Base-by-base conservation (phyloP, 176 grass and related monocot genomes). In the Rhipidocladum racemiflorum region DNA sequence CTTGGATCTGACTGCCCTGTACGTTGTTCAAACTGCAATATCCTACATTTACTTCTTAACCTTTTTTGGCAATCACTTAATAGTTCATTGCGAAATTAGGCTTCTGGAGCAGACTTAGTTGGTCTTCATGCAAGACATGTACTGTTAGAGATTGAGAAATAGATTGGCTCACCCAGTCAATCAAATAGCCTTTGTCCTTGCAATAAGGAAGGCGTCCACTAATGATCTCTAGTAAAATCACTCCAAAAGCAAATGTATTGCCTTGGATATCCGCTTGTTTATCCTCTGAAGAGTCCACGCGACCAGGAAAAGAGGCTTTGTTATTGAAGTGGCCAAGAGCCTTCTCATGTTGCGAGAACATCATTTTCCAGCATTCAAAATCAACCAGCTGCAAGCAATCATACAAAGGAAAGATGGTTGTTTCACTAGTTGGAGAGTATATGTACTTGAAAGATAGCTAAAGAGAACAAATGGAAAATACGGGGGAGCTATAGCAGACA, bases 351-450 rank as follows among this genome's bases (percentile, higher is more conserved):
- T 72, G 87, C 4, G 87, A 85, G 68, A 93, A 91, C 62, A 95
- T 66, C 87, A 90, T 79, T 77, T 95, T 99, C 91, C 92, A 99
- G 74, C 92, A 92, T 55, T 99, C 93, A 51, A 95, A 99, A 83
- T 99, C 96, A 45, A 99, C 96, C n/a, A 99, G 72, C 96, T 99
- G 82, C 54, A 91, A 45, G 63, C 35, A 44, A 70, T 1, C 59
- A 23, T 15, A 66, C 17, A 50, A 43, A 42, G n/a, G 17, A 72
- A 68, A 43, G 10, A 27, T 9, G 5, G 66, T 18, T 66, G 3
- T 73, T 51, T 75, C 61, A 74, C 40, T 1, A 45, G 61, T 68
- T 43, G 53, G 62, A 86, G 16, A 55, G 6, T 61, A 3, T 61
- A 15, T 62, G 4, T 29, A 2, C 24, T 63, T 4, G 12, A 48